Evolutionary conservation across 495 filamentous ascomycete species (phyloP).

Genomic region (Parmelia sp.): DNA sequence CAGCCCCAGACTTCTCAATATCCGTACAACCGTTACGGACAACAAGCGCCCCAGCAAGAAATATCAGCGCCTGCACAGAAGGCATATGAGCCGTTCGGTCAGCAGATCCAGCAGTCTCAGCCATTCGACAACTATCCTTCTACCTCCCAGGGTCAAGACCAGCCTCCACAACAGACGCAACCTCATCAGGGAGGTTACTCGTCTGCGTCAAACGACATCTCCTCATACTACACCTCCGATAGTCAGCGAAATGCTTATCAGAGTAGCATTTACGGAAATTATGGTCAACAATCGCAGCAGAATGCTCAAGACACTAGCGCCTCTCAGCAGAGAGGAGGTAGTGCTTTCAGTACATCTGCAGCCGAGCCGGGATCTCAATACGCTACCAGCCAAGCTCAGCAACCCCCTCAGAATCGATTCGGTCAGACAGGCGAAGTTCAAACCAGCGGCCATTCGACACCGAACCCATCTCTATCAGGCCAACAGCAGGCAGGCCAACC

Average conservation of each 20-base stretch:
- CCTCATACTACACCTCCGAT: constrained; percentile 81
- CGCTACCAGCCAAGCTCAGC: constrained; percentile 56
- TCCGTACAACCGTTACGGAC: constrained; percentile 58
- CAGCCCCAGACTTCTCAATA: constrained; percentile 45
- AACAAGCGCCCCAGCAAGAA: constrained; percentile 49
- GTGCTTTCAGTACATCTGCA: constrained; percentile 69
- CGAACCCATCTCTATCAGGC: constrained; percentile 68
- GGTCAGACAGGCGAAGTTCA: constrained; percentile 63
- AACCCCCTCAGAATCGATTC: constrained; percentile 58
- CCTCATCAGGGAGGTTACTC: constrained; percentile 56
- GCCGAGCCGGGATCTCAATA: constrained; percentile 70
- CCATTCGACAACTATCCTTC: constrained; percentile 54
- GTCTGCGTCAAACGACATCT: constrained; percentile 73
- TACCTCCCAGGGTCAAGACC: constrained; percentile 37
- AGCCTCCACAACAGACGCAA: constrained; percentile 41
- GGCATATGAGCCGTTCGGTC: constrained; percentile 79
- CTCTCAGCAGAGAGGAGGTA: constrained; percentile 61
- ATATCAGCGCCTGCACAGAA: constrained; percentile 62
- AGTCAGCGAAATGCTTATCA: constrained; percentile 70
- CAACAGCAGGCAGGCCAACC: constrained; percentile 51
- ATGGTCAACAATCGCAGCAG: constrained; percentile 57
- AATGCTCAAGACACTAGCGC: constrained; percentile 65
- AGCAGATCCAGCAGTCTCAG: constrained; percentile 66
- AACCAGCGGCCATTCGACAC: constrained; percentile 80
- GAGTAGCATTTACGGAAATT: constrained; percentile 77